Evolutionary conservation across 192 early-diverging fungal genomes (phyloP).

Genomic region (Backusella tarrabulga): DNA sequence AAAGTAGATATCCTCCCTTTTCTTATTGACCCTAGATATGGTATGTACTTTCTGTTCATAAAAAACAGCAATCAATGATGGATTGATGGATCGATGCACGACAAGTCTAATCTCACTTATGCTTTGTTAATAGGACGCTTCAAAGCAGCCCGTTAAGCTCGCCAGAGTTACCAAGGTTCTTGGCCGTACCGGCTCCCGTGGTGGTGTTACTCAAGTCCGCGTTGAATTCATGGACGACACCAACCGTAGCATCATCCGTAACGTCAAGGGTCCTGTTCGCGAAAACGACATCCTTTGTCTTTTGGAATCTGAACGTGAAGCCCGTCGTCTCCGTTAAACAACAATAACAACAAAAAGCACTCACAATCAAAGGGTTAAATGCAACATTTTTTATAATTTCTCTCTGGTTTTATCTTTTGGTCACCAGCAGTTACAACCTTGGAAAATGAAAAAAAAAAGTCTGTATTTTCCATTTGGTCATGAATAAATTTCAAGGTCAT

Average conservation of each 20-base stretch:
- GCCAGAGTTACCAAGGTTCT: constrained; percentile 95
- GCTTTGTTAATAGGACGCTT: constrained; percentile 20
- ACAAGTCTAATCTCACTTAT: neutral
- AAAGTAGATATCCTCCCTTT: constrained; percentile 12
- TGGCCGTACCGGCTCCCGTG: constrained; percentile 98
- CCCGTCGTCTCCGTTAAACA: constrained; percentile 93
- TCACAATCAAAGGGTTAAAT: neutral
- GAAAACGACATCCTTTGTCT: constrained; percentile 95
- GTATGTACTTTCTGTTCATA: neutral
- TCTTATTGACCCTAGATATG: constrained; percentile 15
- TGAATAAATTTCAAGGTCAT: neutral
- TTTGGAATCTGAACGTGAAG: constrained; percentile 98
- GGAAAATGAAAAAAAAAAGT: neutral
- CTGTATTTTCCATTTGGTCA: constrained; percentile 2
- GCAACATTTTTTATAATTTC: neutral
- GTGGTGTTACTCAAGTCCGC: constrained; percentile 99
- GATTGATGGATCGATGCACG: constrained; percentile 9
- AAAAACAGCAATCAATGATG: constrained; percentile 8
- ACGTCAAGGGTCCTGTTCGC: constrained; percentile 98
- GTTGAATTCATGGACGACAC: constrained; percentile 98
- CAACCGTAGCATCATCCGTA: constrained; percentile 96
- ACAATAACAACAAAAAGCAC: neutral
- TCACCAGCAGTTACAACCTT: neutral
- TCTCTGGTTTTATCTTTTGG: neutral
- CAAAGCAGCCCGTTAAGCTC: constrained; percentile 75